These are phyloP conservation scores for Geotrichum aggregatum DNA, from an alignment of 1,139 yeast genomes.

Conservation along the genomic window DNA sequence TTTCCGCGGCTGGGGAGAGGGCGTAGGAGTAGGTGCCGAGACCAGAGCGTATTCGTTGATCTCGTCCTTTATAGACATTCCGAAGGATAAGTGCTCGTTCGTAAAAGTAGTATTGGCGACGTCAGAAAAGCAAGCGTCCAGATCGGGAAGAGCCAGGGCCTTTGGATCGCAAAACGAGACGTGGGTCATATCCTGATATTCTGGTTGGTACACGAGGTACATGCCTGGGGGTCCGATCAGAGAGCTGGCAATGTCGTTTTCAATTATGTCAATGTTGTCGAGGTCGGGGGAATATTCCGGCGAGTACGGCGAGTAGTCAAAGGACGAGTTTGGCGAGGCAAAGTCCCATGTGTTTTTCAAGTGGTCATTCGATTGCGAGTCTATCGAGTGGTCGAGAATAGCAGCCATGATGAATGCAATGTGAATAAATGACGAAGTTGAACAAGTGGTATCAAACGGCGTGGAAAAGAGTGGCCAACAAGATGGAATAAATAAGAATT, in stretches of 20 bases:
- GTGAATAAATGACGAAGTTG: background rate
- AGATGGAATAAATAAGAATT: background rate
- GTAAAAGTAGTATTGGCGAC: background rate
- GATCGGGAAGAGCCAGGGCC: constrained; percentile 25
- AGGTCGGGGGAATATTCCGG: background rate
- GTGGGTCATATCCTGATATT: constrained; percentile 4
- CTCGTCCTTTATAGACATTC: background rate
- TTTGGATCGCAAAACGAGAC: constrained; percentile 28
- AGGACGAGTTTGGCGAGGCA: background rate
- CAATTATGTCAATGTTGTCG: background rate
- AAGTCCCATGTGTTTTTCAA: no score
- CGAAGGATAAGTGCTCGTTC: background rate
- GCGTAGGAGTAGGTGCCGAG: constrained; percentile 11
- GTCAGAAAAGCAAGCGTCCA: constrained; percentile 4
- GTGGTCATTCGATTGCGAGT: background rate
- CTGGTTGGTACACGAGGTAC: background rate
- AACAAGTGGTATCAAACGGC: constrained; percentile 10
- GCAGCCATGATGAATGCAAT: constrained; percentile 10
- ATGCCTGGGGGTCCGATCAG: background rate
- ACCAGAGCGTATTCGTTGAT: constrained; percentile 1
- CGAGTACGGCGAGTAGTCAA: background rate
- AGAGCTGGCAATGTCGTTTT: background rate
- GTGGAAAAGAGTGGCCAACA: background rate
- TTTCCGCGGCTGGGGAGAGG: constrained; percentile 9
- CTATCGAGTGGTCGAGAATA: constrained; percentile 4